These are phyloP conservation scores for Plasmodium blacklocki DNA, from an alignment of 169 alveolate species.

Conservation along the genomic window DNA sequence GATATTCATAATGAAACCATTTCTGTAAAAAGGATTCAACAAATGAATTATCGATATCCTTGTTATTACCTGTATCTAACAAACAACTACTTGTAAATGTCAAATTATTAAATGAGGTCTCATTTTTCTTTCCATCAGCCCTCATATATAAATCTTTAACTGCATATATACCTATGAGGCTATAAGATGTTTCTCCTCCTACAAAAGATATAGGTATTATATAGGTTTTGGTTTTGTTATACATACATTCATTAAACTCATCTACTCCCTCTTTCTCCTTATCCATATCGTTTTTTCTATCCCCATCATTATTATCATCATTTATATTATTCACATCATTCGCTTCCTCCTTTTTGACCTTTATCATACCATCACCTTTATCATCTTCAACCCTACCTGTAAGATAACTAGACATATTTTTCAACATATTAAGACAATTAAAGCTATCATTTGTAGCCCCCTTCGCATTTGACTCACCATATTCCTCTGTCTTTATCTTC, in stretches of 20 bases:
- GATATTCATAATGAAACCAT: conserved; percentile 55
- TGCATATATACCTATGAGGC: conserved; percentile 42
- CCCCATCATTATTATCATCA: background rate
- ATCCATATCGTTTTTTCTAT: background rate
- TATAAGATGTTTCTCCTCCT: conserved; percentile 75
- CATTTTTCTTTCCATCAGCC: background rate
- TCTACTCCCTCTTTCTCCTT: background rate
- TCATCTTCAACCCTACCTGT: too few species aligned
- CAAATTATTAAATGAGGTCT: background rate
- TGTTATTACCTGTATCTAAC: background rate
- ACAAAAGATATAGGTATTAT: conserved; percentile 69
- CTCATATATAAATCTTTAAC: conserved; percentile 2
- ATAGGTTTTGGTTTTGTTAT: conserved; percentile 19
- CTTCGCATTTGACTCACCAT: too few species aligned
- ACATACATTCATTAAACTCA: conserved; percentile 20
- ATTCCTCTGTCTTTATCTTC: too few species aligned
- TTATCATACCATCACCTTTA: too few species aligned
- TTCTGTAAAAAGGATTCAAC: conserved; percentile 18
- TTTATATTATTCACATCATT: background rate
- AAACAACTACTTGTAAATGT: background rate
- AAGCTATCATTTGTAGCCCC: too few species aligned
- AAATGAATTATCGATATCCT: background rate
- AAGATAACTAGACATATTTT: too few species aligned
- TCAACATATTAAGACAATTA: too few species aligned
- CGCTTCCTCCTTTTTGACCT: too few species aligned